Evolutionary conservation across 2,329 filamentous ascomycete genomes (phyloP), one percentile per base, ranked within the genome.

Genomic region (Hysterium pulicare): DNA sequence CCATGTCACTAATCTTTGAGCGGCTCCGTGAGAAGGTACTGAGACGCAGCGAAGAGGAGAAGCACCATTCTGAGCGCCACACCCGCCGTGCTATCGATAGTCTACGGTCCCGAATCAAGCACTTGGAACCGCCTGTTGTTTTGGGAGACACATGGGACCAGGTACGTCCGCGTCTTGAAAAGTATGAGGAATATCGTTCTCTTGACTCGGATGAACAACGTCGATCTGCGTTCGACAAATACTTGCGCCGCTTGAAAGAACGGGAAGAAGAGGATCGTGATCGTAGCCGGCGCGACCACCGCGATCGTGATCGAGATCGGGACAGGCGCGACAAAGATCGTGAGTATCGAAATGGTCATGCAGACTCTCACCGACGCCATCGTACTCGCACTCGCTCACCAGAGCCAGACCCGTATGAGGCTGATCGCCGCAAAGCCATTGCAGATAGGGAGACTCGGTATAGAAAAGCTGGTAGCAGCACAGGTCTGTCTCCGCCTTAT

Each of bases 391-490:
- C 87, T 62, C 88, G 90, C 57, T 90, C 86, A 55, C 90, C 90
- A n/a, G 93, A 97, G 67, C 81, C 82, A 45, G 90, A 98, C 70
- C 82, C 88, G 16, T 98, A 98, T 67, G 93, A 97, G 69, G 93
- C 90, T 46, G 93, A 98, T 64, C 83, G 93, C 52, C 86, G 90
- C 58, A 93, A 91, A 67, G 91, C 91, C 33, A 90, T 93, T 61
- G 90, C 90, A 44, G 90, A 95, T 62, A 85, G 94, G 36, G 94
- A 97, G 71, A 86, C 90, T 52, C 90, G 94, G 57, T 94, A 95
- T 70, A 84, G 88, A 66, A 94, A 93, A 71, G 76, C 81, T 33
- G 82, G 78, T 62, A 83, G 83, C 70, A 82, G 82, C 70, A 86
- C 84, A 51, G 72, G 79, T 55, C 61, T 79, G 50, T 73, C 78